A percentile compares a stretch with the other conserved stretches of the same genome.
phyloP scores from a whole-genome alignment of 2,329 filamentous ascomycete species.

The Cercospora sp. region DNA sequence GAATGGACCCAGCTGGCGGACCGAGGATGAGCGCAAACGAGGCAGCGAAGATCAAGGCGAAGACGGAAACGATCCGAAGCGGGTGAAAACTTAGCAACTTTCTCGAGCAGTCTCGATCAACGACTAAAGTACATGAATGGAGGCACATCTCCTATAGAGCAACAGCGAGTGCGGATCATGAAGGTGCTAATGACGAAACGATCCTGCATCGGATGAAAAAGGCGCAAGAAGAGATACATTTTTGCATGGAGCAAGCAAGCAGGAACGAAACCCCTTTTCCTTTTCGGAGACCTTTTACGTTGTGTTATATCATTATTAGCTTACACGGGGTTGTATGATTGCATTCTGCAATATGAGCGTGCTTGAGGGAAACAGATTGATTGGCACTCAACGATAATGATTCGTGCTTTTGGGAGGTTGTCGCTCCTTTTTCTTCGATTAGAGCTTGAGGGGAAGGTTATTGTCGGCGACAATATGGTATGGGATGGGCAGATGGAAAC shows the following conservation, averaged over 20 bases:
- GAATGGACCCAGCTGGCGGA: conserved; percentile 46
- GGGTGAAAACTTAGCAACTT: conserved; percentile 24
- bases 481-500: not conserved
- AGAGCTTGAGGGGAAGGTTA: not conserved
- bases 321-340: not conserved
- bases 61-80: conserved; percentile 29
- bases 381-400: not conserved
- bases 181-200: not conserved
- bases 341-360: not conserved
- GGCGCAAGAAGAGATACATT: not conserved
- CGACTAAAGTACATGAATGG: not conserved
- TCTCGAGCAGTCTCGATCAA: not conserved
- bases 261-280: not conserved
- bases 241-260: not conserved
- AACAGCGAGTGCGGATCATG: not conserved
- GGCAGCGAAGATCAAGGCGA: conserved; percentile 31
- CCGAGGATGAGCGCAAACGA: conserved; percentile 39
- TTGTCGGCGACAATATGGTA: not conserved
- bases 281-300: not conserved
- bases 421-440: not conserved
- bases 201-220: not conserved
- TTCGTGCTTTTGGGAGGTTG: not conserved
- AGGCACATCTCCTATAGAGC: not conserved
- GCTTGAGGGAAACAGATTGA: not conserved
- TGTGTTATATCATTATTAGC: not conserved